A percentile compares a stretch with the other conserved stretches of the same genome.
Evolutionary conservation across 2,329 filamentous ascomycete species (phyloP).

Genomic region (Geosmithia putterillii): DNA sequence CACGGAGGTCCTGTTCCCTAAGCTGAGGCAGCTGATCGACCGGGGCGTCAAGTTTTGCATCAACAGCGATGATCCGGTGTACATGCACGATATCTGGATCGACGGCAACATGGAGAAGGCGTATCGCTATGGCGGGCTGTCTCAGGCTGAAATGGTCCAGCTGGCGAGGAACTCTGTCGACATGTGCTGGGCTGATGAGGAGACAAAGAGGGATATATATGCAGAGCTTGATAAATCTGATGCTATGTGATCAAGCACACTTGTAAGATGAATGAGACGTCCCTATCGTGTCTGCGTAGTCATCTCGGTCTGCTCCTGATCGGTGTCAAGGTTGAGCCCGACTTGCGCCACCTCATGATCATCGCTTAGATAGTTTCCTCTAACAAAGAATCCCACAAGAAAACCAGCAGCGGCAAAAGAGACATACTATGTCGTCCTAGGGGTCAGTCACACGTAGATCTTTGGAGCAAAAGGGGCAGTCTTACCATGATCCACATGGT

Average conservation of each 20-base stretch:
- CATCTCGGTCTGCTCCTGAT: background rate
- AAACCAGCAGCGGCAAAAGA: slow-evolving; percentile 1
- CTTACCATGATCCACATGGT: slow-evolving; percentile 16
- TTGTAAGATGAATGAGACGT: background rate
- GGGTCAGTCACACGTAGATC: background rate
- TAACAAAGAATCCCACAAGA: slow-evolving; percentile 1
- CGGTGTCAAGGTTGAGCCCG: slow-evolving; percentile 1
- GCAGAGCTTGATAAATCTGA: background rate
- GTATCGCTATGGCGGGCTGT: slow-evolving; percentile 12
- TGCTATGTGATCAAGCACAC: background rate
- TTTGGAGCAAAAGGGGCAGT: background rate
- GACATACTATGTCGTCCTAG: slow-evolving; percentile 1
- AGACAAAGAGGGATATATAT: slow-evolving; percentile 15
- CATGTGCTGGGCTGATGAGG: slow-evolving; percentile 30
- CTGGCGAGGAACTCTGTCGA: slow-evolving; percentile 28
- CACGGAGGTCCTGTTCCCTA: slow-evolving; percentile 34
- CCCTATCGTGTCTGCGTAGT: background rate
- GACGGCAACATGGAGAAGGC: slow-evolving; percentile 5
- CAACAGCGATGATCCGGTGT: slow-evolving; percentile 61
- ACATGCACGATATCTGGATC: slow-evolving; percentile 50
- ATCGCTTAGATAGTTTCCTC: slow-evolving; percentile 1
- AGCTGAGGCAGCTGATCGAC: slow-evolving; percentile 38
- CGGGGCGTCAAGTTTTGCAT: slow-evolving; percentile 53
- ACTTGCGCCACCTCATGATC: slow-evolving; percentile 2
- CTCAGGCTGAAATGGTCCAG: slow-evolving; percentile 25